Conservation (phyloP, 2,329 filamentous ascomycete genomes). For the Aspergillus fumigatus region DNA sequence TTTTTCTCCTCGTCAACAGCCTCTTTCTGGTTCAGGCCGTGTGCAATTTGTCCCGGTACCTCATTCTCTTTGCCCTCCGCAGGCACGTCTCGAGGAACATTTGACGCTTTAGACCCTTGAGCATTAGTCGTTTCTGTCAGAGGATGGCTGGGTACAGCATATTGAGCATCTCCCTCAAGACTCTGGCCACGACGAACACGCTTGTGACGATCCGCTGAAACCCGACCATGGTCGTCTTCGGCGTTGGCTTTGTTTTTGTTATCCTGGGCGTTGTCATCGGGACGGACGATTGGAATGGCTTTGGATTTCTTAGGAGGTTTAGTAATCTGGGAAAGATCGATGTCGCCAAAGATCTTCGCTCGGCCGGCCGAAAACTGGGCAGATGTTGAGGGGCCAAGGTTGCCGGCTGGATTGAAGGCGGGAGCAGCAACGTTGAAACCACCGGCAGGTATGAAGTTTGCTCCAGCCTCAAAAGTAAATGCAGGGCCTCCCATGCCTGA, state of each 20-base stretch:
- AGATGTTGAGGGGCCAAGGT: constrained; percentile 22
- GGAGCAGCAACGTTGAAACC: constrained; percentile 73
- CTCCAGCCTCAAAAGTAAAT: constrained; percentile 27
- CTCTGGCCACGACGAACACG: constrained; percentile 64
- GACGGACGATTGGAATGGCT: constrained; percentile 73
- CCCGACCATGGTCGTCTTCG: constrained; percentile 56
- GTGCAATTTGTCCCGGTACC: constrained; percentile 38
- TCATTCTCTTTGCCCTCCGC: constrained; percentile 36
- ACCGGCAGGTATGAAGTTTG: constrained; percentile 30
- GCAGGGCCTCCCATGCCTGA: constrained; percentile 22
- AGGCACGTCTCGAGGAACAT: constrained; percentile 16
- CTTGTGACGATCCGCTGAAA: constrained; percentile 69
- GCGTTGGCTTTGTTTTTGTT: constrained; percentile 34
- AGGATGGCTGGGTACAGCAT: constrained; percentile 52
- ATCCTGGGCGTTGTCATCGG: constrained; percentile 50
- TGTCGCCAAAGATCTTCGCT: constrained; percentile 62
- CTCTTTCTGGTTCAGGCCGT: constrained; percentile 23
- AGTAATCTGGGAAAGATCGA: constrained; percentile 58
- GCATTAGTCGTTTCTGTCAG: constrained; percentile 29
- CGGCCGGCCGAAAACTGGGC: constrained; percentile 16
- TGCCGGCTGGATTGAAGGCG: constrained; percentile 61
- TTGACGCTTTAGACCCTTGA: constrained; percentile 21
- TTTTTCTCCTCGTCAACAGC: constrained; percentile 38
- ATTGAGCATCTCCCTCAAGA: constrained; percentile 69
- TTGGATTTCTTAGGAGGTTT: constrained; percentile 71